These are phyloP conservation scores for Apophysomyces trapeziformis DNA, from an alignment of 371 early-diverging fungal genomes.

Conservation along the genomic window DNA sequence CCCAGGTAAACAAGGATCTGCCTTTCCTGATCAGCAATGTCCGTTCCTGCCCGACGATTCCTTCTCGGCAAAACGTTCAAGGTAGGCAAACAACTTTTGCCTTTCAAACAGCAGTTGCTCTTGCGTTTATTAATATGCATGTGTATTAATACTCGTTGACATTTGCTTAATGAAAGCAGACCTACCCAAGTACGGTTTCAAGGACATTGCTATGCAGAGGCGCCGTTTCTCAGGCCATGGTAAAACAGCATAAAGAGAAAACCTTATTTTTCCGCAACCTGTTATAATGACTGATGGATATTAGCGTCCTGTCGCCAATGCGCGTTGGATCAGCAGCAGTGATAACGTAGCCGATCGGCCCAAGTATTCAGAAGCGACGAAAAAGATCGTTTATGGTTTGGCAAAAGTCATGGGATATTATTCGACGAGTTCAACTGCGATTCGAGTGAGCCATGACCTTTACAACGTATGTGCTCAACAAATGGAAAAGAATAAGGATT, in stretches of 20 bases:
- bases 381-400: constrained; percentile 49
- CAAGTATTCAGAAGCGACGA: constrained; percentile 45
- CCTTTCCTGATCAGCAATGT: constrained; percentile 11
- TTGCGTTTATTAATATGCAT: neutral
- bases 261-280: neutral
- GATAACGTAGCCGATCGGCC: neutral
- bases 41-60: constrained; percentile 1
- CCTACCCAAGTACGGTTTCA: neutral
- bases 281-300: too few species aligned
- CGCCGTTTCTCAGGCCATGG: neutral
- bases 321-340: neutral
- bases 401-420: constrained; percentile 62
- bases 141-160: too few species aligned
- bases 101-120: neutral
- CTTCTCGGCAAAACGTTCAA: neutral
- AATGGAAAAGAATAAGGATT: constrained; percentile 56
- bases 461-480: constrained; percentile 60
- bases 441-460: constrained; percentile 57
- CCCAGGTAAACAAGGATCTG: neutral
- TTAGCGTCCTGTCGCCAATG: neutral
- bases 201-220: neutral
- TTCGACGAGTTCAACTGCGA: constrained; percentile 59
- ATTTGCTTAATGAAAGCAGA: neutral
- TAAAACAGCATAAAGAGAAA: neutral
- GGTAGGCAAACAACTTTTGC: neutral